A percentile compares a stretch with the other conserved stretches of the same genome.
Evolutionary conservation across 371 early-diverging fungal species (phyloP).

Genomic region (Circinella minor): DNA sequence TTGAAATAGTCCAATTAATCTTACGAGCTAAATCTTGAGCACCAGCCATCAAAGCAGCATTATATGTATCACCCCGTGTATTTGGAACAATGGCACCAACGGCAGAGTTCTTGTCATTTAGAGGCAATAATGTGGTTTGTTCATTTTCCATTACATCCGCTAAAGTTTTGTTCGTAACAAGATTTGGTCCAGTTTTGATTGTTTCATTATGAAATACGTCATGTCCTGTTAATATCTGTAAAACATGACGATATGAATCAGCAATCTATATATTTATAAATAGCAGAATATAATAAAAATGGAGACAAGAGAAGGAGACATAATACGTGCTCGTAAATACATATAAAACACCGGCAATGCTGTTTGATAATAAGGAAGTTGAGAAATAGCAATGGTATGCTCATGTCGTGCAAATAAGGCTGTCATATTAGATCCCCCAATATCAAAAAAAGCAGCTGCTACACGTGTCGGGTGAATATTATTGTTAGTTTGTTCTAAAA

Average conservation of each 20-base stretch:
- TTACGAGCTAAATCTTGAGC: slow-evolving; percentile 28
- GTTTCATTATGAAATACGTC: slow-evolving; percentile 37
- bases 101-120: slow-evolving; percentile 25
- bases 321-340: slow-evolving; percentile 37
- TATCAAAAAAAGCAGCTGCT: slow-evolving; percentile 35
- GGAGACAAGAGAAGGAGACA: slow-evolving; percentile 12
- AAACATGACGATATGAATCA: neutral
- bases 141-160: slow-evolving; percentile 27
- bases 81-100: slow-evolving; percentile 30
- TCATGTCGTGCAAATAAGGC: slow-evolving; percentile 32
- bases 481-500: slow-evolving; percentile 17
- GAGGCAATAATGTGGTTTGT: slow-evolving; percentile 38
- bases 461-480: slow-evolving; percentile 11
- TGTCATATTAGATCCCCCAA: slow-evolving; percentile 31
- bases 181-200: slow-evolving; percentile 36
- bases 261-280: no score
- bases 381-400: slow-evolving; percentile 42
- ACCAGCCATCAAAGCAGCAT: slow-evolving; percentile 32
- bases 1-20: slow-evolving; percentile 36
- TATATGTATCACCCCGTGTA: slow-evolving; percentile 34
- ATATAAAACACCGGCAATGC: slow-evolving; percentile 53
- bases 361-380: slow-evolving; percentile 56
- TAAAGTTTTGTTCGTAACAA: slow-evolving; percentile 34
- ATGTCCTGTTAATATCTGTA: slow-evolving; percentile 42
- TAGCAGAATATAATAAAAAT: neutral